Conservation (phyloP, 495 filamentous ascomycete genomes). For the Aspergillus homomorphus region DNA sequence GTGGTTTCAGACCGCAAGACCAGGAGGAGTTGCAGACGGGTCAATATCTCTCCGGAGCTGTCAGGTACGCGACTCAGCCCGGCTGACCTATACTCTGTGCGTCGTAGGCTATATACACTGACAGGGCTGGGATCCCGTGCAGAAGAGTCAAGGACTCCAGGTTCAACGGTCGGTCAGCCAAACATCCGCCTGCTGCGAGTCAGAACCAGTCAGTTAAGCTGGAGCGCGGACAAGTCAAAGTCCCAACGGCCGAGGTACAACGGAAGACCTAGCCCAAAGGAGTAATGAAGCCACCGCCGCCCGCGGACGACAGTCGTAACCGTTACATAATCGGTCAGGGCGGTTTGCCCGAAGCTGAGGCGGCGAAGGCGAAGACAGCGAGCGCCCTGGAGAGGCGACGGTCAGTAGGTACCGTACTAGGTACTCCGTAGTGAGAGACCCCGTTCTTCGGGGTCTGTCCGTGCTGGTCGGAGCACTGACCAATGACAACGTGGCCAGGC, state of each 20-base stretch:
- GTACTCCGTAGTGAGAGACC: too few species aligned
- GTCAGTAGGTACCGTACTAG: too few species aligned
- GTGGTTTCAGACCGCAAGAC: background rate
- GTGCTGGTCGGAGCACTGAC: conserved; percentile 16
- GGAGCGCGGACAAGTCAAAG: conserved; percentile 1
- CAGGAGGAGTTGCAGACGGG: background rate
- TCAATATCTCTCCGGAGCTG: background rate
- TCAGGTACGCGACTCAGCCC: background rate
- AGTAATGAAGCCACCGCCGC: background rate
- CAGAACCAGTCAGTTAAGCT: background rate
- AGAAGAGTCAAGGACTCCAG: background rate
- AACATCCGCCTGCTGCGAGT: background rate
- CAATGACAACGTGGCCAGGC: conserved; percentile 11
- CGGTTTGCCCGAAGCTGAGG: conserved; percentile 10
- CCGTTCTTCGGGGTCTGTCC: conserved; percentile 18
- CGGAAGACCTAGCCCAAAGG: conserved; percentile 2
- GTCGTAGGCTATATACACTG: too few species aligned
- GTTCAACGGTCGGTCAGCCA: background rate
- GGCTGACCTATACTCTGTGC: background rate
- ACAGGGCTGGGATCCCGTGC: background rate
- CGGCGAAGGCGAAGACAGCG: too few species aligned
- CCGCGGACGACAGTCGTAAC: background rate
- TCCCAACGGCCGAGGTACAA: conserved; percentile 10
- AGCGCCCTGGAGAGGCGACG: conserved; percentile 5
- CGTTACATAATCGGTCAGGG: conserved; percentile 13